Evolutionary conservation across 1,139 yeast genomes (phyloP), one percentile per base, ranked within the genome.

Genomic region (Hansenula lynferdii): DNA sequence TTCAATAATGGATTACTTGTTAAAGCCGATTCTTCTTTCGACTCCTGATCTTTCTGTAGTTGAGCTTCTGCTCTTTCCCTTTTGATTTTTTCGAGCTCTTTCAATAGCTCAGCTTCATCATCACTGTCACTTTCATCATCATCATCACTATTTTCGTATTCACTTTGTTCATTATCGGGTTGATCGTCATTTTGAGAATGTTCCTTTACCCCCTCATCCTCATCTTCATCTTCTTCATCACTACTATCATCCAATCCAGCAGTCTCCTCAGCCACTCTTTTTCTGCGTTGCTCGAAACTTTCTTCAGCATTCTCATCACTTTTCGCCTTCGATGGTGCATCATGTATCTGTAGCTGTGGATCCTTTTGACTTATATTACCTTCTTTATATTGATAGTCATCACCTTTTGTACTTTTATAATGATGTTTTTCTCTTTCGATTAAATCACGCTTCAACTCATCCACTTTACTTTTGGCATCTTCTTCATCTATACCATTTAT

Each of bases 51-150:
- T 25, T 59, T 57, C 16, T 51, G 47, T 34, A 49, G 46, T 41
- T 54, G 56, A 22, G 60, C 60, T 20, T 57, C 61, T 28, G 64
- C 65, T 43, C 73, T 56, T 44, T 73, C 78, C 28, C 58, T 56
- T 48, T 69, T 67, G 44, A 80, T 69, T 46, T 72, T 72, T 28
- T 69, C 74, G 19, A 83, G 62, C 51, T 84, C 90, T 30, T 65
- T 62, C 50, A 72, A 53, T 14, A 78, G 61, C 15, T 61, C 65
- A 1, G 62, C 70, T 31, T 64, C 54, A 33, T 60, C n/a, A n/a
- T n/a, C 50, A 4, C 45, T 39, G 6, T 42, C 48, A 19, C 26
- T n/a, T 15, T 61, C 65, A 1, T 63, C 54, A 29, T 60, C 62
- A 23, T 62, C 69, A 10, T 51, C 54, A n/a, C n/a, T n/a, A n/a